Percentiles rank a stretch among this genome's conserved stretches.
Evolutionary conservation across 2,329 filamentous ascomycete genomes (phyloP).

Genomic region (Berkeleyomyces rouxiae): DNA sequence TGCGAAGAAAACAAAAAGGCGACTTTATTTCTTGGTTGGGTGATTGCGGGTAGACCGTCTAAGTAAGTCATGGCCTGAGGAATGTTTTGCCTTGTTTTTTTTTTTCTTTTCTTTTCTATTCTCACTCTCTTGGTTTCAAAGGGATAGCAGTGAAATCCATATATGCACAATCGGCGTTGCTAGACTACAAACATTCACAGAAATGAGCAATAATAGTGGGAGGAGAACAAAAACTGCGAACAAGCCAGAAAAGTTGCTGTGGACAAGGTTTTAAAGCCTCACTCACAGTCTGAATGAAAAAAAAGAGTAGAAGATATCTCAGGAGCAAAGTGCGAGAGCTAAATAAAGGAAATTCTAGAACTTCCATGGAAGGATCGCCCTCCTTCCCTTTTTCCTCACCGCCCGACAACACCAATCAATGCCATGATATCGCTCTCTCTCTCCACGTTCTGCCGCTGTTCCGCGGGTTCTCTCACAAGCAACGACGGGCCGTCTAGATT

Average conservation of each 20-base stretch:
- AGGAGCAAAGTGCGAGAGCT: background rate
- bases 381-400: background rate
- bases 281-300: background rate
- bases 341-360: slow-evolving; percentile 1
- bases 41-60: background rate
- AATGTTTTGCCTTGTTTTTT: background rate
- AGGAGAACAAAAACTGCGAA: background rate
- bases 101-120: background rate
- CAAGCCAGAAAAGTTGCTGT: background rate
- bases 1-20: background rate
- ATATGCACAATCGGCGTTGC: background rate
- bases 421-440: background rate
- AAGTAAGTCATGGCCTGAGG: background rate
- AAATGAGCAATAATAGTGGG: background rate
- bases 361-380: background rate
- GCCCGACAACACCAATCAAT: background rate
- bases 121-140: background rate
- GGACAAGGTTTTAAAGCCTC: background rate
- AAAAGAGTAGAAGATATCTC: background rate
- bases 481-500: background rate
- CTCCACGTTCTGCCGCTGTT: background rate
- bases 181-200: background rate
- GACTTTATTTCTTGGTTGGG: background rate
- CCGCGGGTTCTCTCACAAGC: background rate
- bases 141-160: background rate